Evolutionary conservation across 495 filamentous ascomycete genomes (phyloP), one percentile per base, ranked within the genome.

Genomic region (Xylaria palmicola): DNA sequence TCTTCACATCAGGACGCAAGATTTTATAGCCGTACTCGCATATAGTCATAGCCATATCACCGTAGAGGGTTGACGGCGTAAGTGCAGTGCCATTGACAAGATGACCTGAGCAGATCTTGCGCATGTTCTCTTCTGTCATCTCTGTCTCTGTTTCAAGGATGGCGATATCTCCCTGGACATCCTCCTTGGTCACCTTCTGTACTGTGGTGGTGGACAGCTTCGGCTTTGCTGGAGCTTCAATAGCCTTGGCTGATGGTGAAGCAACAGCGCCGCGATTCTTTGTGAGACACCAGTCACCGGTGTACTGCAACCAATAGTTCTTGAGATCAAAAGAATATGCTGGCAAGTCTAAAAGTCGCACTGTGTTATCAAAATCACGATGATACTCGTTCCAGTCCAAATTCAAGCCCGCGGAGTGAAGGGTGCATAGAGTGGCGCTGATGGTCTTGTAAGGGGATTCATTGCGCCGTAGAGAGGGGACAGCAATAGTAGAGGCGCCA

Each of bases 271-370:
- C 81, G 30, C 83, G 83, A 72, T 89, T 89, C 72, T 91, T 91
- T 65, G 85, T 87, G 30, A 92, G 65, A 84, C 51, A 86, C 79
- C 75, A 85, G 77, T 77, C 90, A 59, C 89, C 86, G 13, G 78
- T 80, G 71, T 93, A 93, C 12, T 86, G 79, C 20, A 93, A 83
- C 91, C 91, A 94, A 72, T 92, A 91, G 64, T 89, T 86, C 79
- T 92, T 93, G 32, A 86, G 73, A 59, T 94, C 89, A 76, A 87
- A 96, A 9, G 82, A 83, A 67, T 96, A 96, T 3, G 83, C 73
- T 17, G 91, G 91, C 3, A 94, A 81, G 15, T 83, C 74, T 1
- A 94, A 73, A 12, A 92, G 79, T 32, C 83, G 79, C 39, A 85
- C 84, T 17, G 77, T 81, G 8, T 77, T 63, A 44, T 72, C 71